A percentile compares a stretch with the other conserved stretches of the same genome.
These are phyloP conservation scores for Thelonectria discophora DNA, from an alignment of 2,329 filamentous ascomycete species.

Conservation along the genomic window DNA sequence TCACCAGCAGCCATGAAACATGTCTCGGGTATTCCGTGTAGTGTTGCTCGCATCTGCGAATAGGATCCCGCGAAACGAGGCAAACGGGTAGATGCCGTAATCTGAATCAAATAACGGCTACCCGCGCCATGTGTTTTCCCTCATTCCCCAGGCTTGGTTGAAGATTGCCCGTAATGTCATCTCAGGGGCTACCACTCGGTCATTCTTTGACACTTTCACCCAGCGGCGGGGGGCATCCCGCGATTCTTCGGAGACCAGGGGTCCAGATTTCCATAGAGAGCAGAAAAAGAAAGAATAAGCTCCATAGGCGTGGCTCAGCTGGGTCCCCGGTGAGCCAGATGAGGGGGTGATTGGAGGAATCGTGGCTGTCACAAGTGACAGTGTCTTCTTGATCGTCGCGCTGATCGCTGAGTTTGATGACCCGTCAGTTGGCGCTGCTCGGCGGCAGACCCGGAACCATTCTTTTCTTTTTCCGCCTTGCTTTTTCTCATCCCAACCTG, in stretches of 20 bases:
- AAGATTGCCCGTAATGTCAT: no score
- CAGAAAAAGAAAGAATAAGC: slow-evolving; percentile 20
- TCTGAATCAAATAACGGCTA: slow-evolving; percentile 19
- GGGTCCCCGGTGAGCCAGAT: slow-evolving; percentile 2
- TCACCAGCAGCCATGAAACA: slow-evolving; percentile 18
- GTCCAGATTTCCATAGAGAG: not conserved
- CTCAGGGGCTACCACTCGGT: slow-evolving; percentile 12
- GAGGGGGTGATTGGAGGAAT: slow-evolving; percentile 10
- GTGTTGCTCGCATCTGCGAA: slow-evolving; percentile 7
- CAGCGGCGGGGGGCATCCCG: slow-evolving; percentile 11
- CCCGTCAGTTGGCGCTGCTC: slow-evolving; percentile 5
- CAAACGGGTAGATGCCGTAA: slow-evolving; percentile 4
- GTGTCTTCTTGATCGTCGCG: slow-evolving; percentile 20
- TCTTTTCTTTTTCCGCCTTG: slow-evolving; percentile 15
- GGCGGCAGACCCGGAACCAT: not conserved
- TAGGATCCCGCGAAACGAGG: slow-evolving; percentile 5
- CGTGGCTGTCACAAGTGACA: slow-evolving; percentile 33
- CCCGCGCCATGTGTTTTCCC: slow-evolving; percentile 14
- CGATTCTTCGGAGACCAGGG: slow-evolving; percentile 15
- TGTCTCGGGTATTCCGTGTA: slow-evolving; percentile 23
- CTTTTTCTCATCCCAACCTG: slow-evolving; percentile 16
- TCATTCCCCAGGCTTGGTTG: slow-evolving; percentile 3
- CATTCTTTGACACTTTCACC: slow-evolving; percentile 15
- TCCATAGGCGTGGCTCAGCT: slow-evolving; percentile 16
- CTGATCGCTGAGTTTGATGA: slow-evolving; percentile 10